Evolutionary conservation across 441 rosid species (phyloP), one percentile per base, ranked within the genome.

Genomic region (Erysimum cheiri): DNA sequence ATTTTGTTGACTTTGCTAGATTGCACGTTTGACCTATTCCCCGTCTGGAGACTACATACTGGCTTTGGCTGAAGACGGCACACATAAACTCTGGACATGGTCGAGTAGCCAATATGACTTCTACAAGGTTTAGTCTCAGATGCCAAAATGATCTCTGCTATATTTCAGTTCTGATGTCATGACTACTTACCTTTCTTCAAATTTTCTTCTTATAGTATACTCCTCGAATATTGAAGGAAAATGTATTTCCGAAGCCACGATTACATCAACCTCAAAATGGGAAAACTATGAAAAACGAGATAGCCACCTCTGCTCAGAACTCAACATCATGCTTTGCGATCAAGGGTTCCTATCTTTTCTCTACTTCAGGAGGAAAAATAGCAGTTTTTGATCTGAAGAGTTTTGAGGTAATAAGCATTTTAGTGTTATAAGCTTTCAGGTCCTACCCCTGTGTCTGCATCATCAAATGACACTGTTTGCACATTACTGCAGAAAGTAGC

Each of bases 11-110:
- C 73, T 69, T 68, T 65, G 41, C 55, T 64, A 73, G 78, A 64
- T 72, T 73, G 55, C 70, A 32, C n/a, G 62, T 59, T 70, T 76
- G 79, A 58, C 58, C 6, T 76, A 58, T 64, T 64, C 75, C 6
- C 37, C 67, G 46, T 61, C 52, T 66, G 84, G 78, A 60, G 82
- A 78, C 48, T 75, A 37, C 68, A 58, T 81, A 49, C 52, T 81
- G 63, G 82, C 80, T 69, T 66, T 81, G 59, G 61, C 74, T n/a
- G 74, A 75, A 46, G 69, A 78, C 33, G 72, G 58, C 24, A 69
- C 69, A 6, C 80, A 81, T 63, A 78, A 37, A 62, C 78, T 75
- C 46, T 78, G 82, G 84, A 78, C 53, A 3, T 75, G 76, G 80
- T 57, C 59, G 37, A 69, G 71, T 60, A 29, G 43, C 68, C 67